A percentile compares a stretch with the other conserved stretches of the same genome.
Evolutionary conservation across 192 early-diverging fungal genomes (phyloP).

Genomic region (Coemansia sp.): DNA sequence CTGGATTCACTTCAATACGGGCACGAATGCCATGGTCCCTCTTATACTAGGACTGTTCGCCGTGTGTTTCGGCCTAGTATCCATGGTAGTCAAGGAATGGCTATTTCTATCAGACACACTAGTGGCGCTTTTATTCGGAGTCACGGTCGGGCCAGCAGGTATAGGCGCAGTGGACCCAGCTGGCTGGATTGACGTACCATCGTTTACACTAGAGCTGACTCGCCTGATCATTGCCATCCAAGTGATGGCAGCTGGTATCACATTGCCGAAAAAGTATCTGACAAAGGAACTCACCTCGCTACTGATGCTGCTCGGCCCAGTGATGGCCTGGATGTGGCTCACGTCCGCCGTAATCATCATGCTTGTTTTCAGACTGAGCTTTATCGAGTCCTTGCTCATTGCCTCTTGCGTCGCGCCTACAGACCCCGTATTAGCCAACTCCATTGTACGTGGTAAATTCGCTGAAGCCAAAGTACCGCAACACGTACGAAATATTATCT

Average conservation of each 20-base stretch:
- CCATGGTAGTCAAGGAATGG: conserved; percentile 65
- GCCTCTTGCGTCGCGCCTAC: conserved; percentile 85
- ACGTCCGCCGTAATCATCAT: conserved; percentile 68
- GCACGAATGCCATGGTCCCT: conserved; percentile 27
- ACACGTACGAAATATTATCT: conserved; percentile 69
- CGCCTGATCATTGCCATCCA: conserved; percentile 77
- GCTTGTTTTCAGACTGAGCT: conserved; percentile 45
- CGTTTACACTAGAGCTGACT: conserved; percentile 67
- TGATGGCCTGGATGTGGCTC: conserved; percentile 80
- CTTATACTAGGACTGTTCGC: conserved; percentile 68
- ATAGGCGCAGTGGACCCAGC: conserved; percentile 68
- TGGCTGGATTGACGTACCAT: conserved; percentile 40
- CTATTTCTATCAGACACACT: conserved; percentile 73
- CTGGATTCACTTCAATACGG: conserved; percentile 22
- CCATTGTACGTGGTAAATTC: conserved; percentile 86
- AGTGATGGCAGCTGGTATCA: conserved; percentile 82
- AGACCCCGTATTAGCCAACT: conserved; percentile 90
- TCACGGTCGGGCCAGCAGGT: conserved; percentile 71
- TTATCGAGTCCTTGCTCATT: conserved; percentile 74
- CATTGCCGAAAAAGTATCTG: conserved; percentile 75
- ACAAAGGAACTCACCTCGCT: conserved; percentile 64
- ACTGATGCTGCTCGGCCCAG: conserved; percentile 71
- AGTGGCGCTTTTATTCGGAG: conserved; percentile 76
- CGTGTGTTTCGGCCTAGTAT: conserved; percentile 64
- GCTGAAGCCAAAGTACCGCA: conserved; percentile 83